Conservation (phyloP, 2,329 filamentous ascomycete species). For the Tricladium varicosporioides region DNA sequence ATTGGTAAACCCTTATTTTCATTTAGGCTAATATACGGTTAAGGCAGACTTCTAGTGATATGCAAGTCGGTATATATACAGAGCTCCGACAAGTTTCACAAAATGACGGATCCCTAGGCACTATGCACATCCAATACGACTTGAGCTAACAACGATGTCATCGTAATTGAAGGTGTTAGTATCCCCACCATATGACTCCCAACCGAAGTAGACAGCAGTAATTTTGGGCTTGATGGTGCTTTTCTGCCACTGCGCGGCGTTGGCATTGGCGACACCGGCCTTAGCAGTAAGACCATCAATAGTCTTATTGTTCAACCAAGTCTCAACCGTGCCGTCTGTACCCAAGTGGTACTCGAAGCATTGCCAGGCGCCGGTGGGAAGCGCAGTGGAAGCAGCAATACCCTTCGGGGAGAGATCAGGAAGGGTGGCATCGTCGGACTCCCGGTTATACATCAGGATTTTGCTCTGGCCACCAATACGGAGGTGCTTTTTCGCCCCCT, state of each 20-base stretch:
- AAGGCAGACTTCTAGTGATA: background rate
- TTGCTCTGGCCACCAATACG: slow-evolving; percentile 59
- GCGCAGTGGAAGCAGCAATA: slow-evolving; percentile 50
- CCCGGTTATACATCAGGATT: slow-evolving; percentile 65
- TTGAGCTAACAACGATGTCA: slow-evolving; percentile 50
- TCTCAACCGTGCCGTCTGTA: slow-evolving; percentile 56
- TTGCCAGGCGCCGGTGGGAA: slow-evolving; percentile 51
- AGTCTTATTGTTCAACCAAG: slow-evolving; percentile 54
- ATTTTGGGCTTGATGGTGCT: slow-evolving; percentile 50
- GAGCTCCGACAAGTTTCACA: background rate
- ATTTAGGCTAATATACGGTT: background rate
- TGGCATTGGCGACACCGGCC: slow-evolving; percentile 41
- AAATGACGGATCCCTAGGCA: background rate
- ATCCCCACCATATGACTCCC: slow-evolving; percentile 61
- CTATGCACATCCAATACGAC: slow-evolving; percentile 45
- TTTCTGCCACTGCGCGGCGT: slow-evolving; percentile 52
- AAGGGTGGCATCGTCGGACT: slow-evolving; percentile 60
- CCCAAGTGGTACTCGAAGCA: slow-evolving; percentile 63
- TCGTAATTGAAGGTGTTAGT: slow-evolving; percentile 64
- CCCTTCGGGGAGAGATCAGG: slow-evolving; percentile 59
- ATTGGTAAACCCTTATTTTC: background rate
- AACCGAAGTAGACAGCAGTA: slow-evolving; percentile 58
- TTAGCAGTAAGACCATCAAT: slow-evolving; percentile 51
- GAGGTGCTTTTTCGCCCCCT: slow-evolving; percentile 56
- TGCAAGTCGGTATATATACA: background rate